Evolutionary conservation across 768 basidiomycete species (phyloP).

Genomic region (Tulasnella sp.): DNA sequence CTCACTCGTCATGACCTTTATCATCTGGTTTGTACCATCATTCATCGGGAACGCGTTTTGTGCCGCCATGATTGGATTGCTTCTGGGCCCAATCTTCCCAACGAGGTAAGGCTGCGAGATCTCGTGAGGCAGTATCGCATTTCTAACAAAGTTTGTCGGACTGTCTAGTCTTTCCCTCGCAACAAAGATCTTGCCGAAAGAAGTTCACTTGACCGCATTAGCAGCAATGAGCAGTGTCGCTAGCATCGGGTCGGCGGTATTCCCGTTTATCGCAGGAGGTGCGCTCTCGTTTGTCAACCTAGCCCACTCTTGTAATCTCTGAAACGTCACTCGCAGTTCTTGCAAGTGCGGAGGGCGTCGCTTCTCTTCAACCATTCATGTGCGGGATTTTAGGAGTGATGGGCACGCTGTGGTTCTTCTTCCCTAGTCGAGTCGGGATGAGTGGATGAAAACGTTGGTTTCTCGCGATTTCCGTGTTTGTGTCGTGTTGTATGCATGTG

Average conservation of each 20-base stretch:
- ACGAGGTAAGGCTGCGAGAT: not conserved
- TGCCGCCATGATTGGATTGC: slow-evolving; percentile 28
- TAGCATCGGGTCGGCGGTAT: slow-evolving; percentile 21
- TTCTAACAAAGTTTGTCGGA: not conserved
- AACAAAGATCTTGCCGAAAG: slow-evolving; percentile 20
- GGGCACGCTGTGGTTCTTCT: slow-evolving; percentile 25
- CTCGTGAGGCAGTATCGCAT: not conserved
- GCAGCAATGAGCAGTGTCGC: slow-evolving; percentile 21
- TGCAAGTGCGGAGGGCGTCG: slow-evolving; percentile 19
- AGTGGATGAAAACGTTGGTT: not conserved
- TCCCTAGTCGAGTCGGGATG: slow-evolving; percentile 25
- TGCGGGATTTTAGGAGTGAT: slow-evolving; percentile 24
- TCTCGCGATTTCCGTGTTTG: not conserved
- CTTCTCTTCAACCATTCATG: slow-evolving; percentile 15
- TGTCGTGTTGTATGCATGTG: not conserved
- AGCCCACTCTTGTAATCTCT: not conserved
- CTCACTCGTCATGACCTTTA: slow-evolving; percentile 24
- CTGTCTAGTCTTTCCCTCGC: slow-evolving; percentile 17
- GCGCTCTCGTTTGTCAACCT: not conserved
- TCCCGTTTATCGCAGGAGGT: slow-evolving; percentile 24
- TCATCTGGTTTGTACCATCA: slow-evolving; percentile 31
- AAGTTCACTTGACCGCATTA: slow-evolving; percentile 23
- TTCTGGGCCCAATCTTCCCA: slow-evolving; percentile 27
- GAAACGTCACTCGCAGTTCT: slow-evolving; percentile 1
- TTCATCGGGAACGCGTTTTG: slow-evolving; percentile 27